These are phyloP conservation scores for Cercophora sp. DNA, from an alignment of 495 filamentous ascomycete species.

Conservation along the genomic window DNA sequence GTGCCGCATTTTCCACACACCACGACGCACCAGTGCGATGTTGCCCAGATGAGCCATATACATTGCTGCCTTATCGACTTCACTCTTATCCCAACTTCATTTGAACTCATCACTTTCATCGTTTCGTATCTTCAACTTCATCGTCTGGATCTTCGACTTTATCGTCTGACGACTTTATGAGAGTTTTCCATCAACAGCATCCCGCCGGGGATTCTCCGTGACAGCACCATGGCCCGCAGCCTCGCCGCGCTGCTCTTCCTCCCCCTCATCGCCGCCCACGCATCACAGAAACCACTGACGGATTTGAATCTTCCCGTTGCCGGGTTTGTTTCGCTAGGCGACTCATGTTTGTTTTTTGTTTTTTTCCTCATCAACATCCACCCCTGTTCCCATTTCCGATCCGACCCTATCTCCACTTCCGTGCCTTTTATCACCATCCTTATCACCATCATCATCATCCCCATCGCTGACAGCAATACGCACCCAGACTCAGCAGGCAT, in stretches of 20 bases:
- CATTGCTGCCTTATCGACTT: neutral
- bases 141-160: neutral
- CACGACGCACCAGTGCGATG: neutral
- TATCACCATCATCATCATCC: too few species aligned
- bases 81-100: neutral
- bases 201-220: neutral
- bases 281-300: neutral
- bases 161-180: neutral
- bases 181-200: neutral
- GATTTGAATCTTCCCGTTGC: neutral
- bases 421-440: too few species aligned
- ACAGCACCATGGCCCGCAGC: neutral
- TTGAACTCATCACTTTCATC: neutral
- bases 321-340: conserved; percentile 43
- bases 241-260: neutral
- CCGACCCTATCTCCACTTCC: too few species aligned
- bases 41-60: neutral
- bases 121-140: neutral
- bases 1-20: neutral
- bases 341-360: conserved; percentile 29
- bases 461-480: too few species aligned
- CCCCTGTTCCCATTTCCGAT: neutral
- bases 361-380: neutral
- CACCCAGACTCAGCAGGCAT: conserved; percentile 47
- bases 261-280: neutral